Evolutionary conservation across 495 filamentous ascomycete genomes (phyloP).

Genomic region (Penicillium desertorum): DNA sequence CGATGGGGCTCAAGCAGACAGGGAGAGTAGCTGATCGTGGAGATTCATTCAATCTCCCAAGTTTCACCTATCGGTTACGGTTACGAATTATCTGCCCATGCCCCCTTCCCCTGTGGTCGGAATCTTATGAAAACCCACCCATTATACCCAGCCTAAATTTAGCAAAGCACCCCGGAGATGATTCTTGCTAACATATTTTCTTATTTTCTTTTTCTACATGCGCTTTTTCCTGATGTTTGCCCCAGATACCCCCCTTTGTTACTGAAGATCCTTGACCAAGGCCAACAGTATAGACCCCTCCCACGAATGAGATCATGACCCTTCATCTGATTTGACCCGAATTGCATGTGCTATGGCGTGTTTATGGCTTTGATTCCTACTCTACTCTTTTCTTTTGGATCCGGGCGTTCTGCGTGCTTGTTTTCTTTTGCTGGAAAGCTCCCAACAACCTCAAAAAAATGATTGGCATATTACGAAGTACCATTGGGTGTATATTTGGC

Average conservation of each 20-base stretch:
- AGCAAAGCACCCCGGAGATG: background rate
- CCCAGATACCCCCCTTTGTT: constrained; percentile 11
- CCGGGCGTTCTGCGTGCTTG: background rate
- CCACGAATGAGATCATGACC: constrained; percentile 6
- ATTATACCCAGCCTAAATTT: background rate
- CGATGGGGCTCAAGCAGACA: constrained; percentile 29
- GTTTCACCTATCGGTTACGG: background rate
- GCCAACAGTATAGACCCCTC: constrained; percentile 12
- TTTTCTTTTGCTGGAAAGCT: constrained; percentile 1
- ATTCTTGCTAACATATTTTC: background rate
- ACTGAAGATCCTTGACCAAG: constrained; percentile 7
- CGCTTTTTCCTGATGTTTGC: background rate
- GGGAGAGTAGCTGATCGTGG: constrained; percentile 20
- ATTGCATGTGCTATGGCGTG: constrained; percentile 7
- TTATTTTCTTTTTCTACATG: background rate
- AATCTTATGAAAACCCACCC: background rate
- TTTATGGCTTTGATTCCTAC: constrained; percentile 1
- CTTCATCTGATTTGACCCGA: constrained; percentile 2
- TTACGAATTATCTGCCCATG: background rate
- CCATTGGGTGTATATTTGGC: background rate
- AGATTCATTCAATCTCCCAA: background rate
- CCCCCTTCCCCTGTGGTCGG: background rate
- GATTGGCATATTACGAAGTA: background rate
- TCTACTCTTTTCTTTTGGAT: background rate
- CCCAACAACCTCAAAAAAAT: background rate